Base-by-base conservation (phyloP, 805 yeast genomes). In the Scheffersomyces coipomensis region DNA sequence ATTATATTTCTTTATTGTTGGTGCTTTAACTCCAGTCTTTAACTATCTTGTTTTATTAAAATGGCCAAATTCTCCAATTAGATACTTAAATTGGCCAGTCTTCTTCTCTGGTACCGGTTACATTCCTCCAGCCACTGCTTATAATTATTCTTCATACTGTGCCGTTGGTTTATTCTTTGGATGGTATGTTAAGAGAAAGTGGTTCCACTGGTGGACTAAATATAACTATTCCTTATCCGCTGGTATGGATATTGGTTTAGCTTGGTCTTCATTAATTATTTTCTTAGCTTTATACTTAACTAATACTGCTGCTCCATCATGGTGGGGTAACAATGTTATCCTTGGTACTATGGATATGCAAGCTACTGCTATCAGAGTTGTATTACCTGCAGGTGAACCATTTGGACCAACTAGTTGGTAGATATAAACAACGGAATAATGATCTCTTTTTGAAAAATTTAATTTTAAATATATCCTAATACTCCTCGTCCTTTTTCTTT, bases 81-180 rank as follows among this genome's bases (percentile, higher is more conserved):
- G 46, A 35, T 57, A 56, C 57, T 46, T 60, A 48, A 52, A 58
- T 51, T 57, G 68, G 67, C 68, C 70, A 9, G 68, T 68, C 33
- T 68, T 68, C 59, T 68, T 68, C 56, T 56, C 67, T 12, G 75
- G 73, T 48, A 63, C 73, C n/a, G 82, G 81, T 33, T 68, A 71
- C 48, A 78, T 83, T 49, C 90, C 91, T 12, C 90, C 91, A 30
- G 83, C 86, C 27, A 81, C 88, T 4, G 80, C 85, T 21, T 82
- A 81, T 57, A 81, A 80, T 56, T 81, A 80, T 58, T 71, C 76
- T 23, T 60, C 78, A 6, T 82, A 75, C 64, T 74, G 80, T 45
- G 45, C 51, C 18, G 54, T 50, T 34, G 58, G 60, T n/a, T 44
- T 54, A 30, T 5, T 45, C 22, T 68, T 68, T 44, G 65, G 68